Percentiles rank a stretch among this genome's conserved stretches.
Evolutionary conservation across 768 basidiomycete genomes (phyloP).

Genomic region (Rhizopogon salebrosus): DNA sequence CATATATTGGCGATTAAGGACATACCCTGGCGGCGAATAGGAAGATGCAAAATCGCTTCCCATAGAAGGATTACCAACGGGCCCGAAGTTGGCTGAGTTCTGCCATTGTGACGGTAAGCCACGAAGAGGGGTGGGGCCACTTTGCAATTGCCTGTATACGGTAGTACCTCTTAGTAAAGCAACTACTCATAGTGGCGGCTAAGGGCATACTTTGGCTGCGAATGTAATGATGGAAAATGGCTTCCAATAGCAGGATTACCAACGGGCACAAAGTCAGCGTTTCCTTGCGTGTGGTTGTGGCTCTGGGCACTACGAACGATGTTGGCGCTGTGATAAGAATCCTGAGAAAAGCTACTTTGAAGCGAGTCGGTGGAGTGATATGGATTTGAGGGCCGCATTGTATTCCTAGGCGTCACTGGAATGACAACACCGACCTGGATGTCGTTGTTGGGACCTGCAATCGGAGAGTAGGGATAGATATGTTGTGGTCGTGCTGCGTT

Average conservation of each 20-base stretch:
- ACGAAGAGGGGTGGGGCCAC: no score
- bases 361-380: not conserved
- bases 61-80: no score
- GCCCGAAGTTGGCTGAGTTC: no score
- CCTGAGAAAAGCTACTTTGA: not conserved
- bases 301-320: not conserved
- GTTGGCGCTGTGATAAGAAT: no score
- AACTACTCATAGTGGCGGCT: not conserved
- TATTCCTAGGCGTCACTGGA: not conserved
- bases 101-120: no score
- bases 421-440: not conserved
- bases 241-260: not conserved
- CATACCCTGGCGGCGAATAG: not conserved
- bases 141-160: no score
- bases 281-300: not conserved
- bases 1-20: not conserved
- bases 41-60: not conserved
- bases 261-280: accelerated
- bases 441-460: not conserved
- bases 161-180: no score
- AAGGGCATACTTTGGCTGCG: not conserved
- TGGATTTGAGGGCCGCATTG: not conserved
- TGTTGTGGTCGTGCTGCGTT: not conserved
- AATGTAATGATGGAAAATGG: not conserved
- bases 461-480: no score